A percentile compares a stretch with the other conserved stretches of the same genome.
Evolutionary conservation across 805 yeast genomes (phyloP).

Genomic region (Saturnispora hagleri): DNA sequence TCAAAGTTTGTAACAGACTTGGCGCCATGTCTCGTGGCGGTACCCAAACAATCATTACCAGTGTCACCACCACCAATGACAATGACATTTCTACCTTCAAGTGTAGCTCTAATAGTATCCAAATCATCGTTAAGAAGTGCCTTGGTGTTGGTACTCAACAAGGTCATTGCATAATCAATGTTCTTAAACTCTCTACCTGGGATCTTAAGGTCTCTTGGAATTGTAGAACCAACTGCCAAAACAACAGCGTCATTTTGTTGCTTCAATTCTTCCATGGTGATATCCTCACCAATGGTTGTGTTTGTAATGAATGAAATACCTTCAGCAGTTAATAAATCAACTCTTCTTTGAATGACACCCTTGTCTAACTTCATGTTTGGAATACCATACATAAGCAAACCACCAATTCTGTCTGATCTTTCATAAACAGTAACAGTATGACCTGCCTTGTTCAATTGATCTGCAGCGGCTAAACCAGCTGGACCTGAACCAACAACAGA

Average conservation of each 20-base stretch:
- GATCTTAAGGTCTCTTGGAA: slow-evolving; percentile 89
- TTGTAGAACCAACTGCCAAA: slow-evolving; percentile 89
- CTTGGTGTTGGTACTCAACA: slow-evolving; percentile 80
- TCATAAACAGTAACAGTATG: slow-evolving; percentile 88
- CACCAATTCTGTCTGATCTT: slow-evolving; percentile 93
- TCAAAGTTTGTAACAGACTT: slow-evolving; percentile 90
- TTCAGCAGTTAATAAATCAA: slow-evolving; percentile 82
- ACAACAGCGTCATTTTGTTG: slow-evolving; percentile 70
- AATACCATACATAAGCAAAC: slow-evolving; percentile 96
- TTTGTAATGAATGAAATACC: slow-evolving; percentile 74
- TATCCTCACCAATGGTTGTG: slow-evolving; percentile 78
- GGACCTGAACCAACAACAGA: slow-evolving; percentile 97
- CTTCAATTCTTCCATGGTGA: slow-evolving; percentile 62
- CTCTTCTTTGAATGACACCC: slow-evolving; percentile 84
- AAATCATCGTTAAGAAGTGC: slow-evolving; percentile 76
- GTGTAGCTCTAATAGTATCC: slow-evolving; percentile 59
- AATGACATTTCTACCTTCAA: slow-evolving; percentile 83
- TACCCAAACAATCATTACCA: slow-evolving; percentile 98
- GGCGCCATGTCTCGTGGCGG: slow-evolving; percentile 95
- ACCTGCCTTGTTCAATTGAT: slow-evolving; percentile 94
- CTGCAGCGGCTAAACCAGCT: slow-evolving; percentile 94
- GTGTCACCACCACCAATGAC: slow-evolving; percentile 99
- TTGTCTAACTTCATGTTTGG: slow-evolving; percentile 98
- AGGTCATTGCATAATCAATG: slow-evolving; percentile 91
- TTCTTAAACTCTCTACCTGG: slow-evolving; percentile 89